These are phyloP conservation scores for Isabelozyma pseudorhagii DNA, from an alignment of 805 yeast genomes.

Conservation along the genomic window DNA sequence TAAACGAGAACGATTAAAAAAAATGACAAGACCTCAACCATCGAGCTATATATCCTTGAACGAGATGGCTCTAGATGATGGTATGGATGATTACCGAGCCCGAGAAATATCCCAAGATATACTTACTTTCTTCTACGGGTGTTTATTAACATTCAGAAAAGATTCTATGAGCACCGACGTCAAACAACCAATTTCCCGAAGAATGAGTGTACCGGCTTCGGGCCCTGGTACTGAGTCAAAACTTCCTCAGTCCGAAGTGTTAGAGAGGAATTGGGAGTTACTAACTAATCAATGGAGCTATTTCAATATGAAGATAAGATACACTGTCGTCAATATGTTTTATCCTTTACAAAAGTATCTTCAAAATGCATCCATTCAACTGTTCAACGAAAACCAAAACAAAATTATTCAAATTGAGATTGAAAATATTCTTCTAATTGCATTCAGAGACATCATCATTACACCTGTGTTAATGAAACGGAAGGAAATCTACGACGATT, in stretches of 20 bases:
- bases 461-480: constrained; percentile 21
- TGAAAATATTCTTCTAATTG: constrained; percentile 21
- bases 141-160: constrained; percentile 18
- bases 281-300: constrained; percentile 23
- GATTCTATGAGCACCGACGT: constrained; percentile 11
- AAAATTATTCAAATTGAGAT: constrained; percentile 16
- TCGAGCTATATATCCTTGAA: constrained; percentile 8
- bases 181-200: not conserved
- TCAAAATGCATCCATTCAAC: constrained; percentile 9
- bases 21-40: constrained; percentile 4
- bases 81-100: constrained; percentile 19
- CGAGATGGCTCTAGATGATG: constrained; percentile 4
- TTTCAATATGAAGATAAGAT: constrained; percentile 25
- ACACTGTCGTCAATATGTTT: constrained; percentile 19
- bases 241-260: not conserved
- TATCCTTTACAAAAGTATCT: constrained; percentile 20
- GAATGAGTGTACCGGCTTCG: not conserved
- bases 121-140: constrained; percentile 18
- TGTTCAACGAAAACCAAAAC: constrained; percentile 1
- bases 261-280: constrained; percentile 16
- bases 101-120: constrained; percentile 30
- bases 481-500: constrained; percentile 2
- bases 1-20: not conserved
- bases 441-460: constrained; percentile 26
- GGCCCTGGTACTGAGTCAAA: not conserved